A percentile compares a stretch with the other conserved stretches of the same genome.
phyloP scores from a whole-genome alignment of 2,329 filamentous ascomycete species.

The Fusarium papillatum region DNA sequence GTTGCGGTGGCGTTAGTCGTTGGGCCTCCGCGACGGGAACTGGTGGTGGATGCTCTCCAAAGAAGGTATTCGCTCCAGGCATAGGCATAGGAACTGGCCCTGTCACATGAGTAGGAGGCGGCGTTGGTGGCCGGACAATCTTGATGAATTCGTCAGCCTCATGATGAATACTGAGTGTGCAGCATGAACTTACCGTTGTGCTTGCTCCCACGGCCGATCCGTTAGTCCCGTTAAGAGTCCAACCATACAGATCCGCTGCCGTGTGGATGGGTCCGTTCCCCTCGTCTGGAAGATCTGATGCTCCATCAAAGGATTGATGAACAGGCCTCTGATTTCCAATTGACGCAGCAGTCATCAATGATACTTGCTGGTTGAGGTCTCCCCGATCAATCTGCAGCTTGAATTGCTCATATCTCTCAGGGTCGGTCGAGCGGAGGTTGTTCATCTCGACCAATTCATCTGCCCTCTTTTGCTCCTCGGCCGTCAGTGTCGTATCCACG shows the following conservation, averaged over 20 bases:
- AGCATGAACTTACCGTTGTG: conserved; percentile 11
- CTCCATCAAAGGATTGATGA: conserved; percentile 26
- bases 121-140: not conserved
- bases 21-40: not conserved
- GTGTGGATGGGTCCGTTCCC: not conserved
- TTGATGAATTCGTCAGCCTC: conserved; percentile 14
- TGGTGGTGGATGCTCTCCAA: conserved; percentile 39
- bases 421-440: conserved; percentile 49
- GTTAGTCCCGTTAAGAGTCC: not conserved
- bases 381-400: conserved; percentile 19
- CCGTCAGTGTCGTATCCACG: conserved; percentile 65
- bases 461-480: conserved; percentile 71
- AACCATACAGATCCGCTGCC: not conserved
- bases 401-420: conserved; percentile 45
- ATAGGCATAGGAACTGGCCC: conserved; percentile 48
- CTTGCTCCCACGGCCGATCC: not conserved
- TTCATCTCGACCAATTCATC: conserved; percentile 54
- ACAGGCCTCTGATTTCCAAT: conserved; percentile 3
- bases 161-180: not conserved
- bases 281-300: conserved; percentile 22
- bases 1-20: not conserved
- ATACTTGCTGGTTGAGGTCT: conserved; percentile 16
- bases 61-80: conserved; percentile 53
- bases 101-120: not conserved
- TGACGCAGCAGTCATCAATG: conserved; percentile 9